A percentile compares a stretch with the other conserved stretches of the same genome.
phyloP scores from a whole-genome alignment of 2,329 filamentous ascomycete genomes.

The Lomentospora prolificans region DNA sequence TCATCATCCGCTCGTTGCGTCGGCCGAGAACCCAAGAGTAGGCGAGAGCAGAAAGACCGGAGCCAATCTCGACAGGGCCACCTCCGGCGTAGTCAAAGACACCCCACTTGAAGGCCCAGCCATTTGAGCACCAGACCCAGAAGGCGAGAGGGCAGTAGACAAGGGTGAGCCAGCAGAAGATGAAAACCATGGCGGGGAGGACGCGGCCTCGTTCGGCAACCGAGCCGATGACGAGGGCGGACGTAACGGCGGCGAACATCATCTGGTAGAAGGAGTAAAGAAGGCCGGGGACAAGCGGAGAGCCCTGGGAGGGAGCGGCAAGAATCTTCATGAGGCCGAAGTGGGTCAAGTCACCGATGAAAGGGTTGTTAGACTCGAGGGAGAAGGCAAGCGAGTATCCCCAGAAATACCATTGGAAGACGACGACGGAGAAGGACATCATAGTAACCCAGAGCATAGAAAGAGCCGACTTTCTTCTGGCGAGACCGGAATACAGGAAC shows the following conservation, averaged over 20 bases:
- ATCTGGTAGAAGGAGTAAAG: conserved; percentile 97
- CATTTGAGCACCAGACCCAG: conserved; percentile 94
- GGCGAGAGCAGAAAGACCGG: conserved; percentile 83
- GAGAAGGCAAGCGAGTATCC: conserved; percentile 94
- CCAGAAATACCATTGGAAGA: conserved; percentile 99
- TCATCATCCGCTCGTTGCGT: conserved; percentile 98
- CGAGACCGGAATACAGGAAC: conserved; percentile 94
- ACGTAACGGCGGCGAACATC: conserved; percentile 84
- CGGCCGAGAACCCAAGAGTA: conserved; percentile 94
- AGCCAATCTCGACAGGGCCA: conserved; percentile 93
- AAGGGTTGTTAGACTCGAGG: conserved; percentile 69
- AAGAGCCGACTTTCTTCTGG: conserved; percentile 92
- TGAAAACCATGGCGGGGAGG: conserved; percentile 88
- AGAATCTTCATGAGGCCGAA: conserved; percentile 83
- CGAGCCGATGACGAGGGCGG: conserved; percentile 81
- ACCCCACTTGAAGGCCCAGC: conserved; percentile 84
- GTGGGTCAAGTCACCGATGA: conserved; percentile 82
- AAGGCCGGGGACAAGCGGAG: conserved; percentile 77
- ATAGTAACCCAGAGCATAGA: conserved; percentile 97
- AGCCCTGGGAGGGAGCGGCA: conserved; percentile 76
- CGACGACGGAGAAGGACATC: conserved; percentile 82
- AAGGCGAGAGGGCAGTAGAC: conserved; percentile 96
- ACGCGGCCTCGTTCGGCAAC: conserved; percentile 91
- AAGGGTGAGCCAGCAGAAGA: conserved; percentile 91
- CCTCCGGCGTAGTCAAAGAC: conserved; percentile 95